A percentile compares a stretch with the other conserved stretches of the same genome.
Conservation (phyloP, 208 protist species). For the Leishmania aethiopica region DNA sequence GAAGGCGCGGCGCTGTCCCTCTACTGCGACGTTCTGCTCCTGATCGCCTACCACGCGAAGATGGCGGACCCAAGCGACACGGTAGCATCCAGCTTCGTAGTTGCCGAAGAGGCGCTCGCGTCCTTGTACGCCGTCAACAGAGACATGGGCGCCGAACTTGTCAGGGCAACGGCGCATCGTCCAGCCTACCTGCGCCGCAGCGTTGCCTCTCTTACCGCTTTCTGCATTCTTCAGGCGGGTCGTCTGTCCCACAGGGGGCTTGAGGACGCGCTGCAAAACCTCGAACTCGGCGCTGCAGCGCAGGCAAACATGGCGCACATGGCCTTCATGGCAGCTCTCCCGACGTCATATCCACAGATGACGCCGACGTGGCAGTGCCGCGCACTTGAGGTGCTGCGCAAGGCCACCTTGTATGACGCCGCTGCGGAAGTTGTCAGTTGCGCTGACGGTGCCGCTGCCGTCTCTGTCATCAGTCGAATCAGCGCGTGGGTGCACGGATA, state of each 20-base stretch:
- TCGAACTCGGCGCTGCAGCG: conserved; percentile 7
- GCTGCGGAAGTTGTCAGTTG: conserved; percentile 18
- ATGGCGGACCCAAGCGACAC: neutral
- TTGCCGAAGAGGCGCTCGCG: neutral
- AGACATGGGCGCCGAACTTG: conserved; percentile 18
- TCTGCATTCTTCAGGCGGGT: conserved; percentile 20
- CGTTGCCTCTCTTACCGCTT: conserved; percentile 23
- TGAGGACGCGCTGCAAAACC: conserved; percentile 15
- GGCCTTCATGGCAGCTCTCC: conserved; percentile 29
- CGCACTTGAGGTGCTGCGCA: conserved; percentile 33
- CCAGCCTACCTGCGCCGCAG: conserved; percentile 11
- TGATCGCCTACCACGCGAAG: conserved; percentile 15
- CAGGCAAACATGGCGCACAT: conserved; percentile 31
- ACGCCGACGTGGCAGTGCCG: conserved; percentile 19
- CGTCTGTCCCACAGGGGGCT: conserved; percentile 5
- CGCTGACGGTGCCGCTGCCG: conserved; percentile 2
- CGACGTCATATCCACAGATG: conserved; percentile 8
- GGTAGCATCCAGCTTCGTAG: neutral
- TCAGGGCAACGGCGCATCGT: neutral
- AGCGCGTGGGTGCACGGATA: neutral
- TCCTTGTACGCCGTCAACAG: conserved; percentile 26
- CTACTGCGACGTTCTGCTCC: conserved; percentile 31
- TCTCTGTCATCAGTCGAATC: neutral
- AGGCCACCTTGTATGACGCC: conserved; percentile 32
- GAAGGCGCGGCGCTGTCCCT: conserved; percentile 17